These are phyloP conservation scores for Mortierella claussenii DNA, from an alignment of 192 early-diverging fungal genomes.

Conservation along the genomic window DNA sequence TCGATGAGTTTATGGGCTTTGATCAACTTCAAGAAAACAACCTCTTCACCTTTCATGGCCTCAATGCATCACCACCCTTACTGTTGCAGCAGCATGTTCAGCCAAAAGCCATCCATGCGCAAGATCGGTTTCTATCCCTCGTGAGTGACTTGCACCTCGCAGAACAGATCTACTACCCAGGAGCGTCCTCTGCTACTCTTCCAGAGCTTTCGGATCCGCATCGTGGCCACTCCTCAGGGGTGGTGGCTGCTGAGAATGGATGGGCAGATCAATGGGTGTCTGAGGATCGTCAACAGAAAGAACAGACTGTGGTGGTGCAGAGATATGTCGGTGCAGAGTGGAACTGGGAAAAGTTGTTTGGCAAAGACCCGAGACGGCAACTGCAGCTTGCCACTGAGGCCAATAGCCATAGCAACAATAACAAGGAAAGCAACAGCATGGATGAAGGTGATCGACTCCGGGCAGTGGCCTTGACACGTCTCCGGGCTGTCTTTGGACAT, in stretches of 20 bases:
- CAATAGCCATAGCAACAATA: not conserved
- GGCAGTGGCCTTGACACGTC: conserved; percentile 31
- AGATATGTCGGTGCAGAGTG: conserved; percentile 33
- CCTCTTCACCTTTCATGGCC: no score
- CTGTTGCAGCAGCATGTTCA: not conserved
- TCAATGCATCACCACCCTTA: no score
- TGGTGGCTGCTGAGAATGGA: not conserved
- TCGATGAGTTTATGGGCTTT: conserved; percentile 24
- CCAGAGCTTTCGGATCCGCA: not conserved
- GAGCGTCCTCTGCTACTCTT: conserved; percentile 16
- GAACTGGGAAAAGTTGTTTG: conserved; percentile 50
- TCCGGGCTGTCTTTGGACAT: conserved; percentile 45
- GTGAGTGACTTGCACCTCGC: conserved; percentile 39
- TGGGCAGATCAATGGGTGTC: conserved; percentile 27
- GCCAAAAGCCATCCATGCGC: conserved; percentile 12
- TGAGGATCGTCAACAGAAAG: not conserved
- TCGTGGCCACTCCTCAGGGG: no score
- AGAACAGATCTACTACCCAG: conserved; percentile 42
- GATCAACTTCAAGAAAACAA: not conserved
- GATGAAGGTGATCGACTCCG: conserved; percentile 30
- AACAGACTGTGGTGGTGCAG: not conserved
- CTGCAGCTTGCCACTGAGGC: conserved; percentile 1
- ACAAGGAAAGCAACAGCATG: not conserved
- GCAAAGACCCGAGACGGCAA: conserved; percentile 36
- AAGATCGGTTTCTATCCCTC: conserved; percentile 30